Evolutionary conservation across 2,329 filamentous ascomycete genomes (phyloP).

Genomic region (Diaporthe ilicicola): DNA sequence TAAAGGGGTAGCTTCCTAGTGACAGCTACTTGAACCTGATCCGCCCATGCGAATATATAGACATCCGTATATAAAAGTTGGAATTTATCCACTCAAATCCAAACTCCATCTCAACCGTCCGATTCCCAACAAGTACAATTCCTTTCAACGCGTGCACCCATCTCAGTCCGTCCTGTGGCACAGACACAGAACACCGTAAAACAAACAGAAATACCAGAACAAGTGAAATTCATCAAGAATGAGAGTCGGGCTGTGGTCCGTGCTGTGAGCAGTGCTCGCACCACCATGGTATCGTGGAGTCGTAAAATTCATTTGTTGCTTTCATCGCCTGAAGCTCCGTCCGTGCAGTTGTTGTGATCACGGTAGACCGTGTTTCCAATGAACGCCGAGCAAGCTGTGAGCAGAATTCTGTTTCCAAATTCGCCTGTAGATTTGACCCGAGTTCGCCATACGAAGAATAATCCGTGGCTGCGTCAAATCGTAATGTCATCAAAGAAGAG

Average conservation of each 20-base stretch:
- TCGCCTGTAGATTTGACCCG: constrained; percentile 24
- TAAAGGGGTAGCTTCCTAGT: neutral
- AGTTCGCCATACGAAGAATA: constrained; percentile 9
- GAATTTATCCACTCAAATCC: neutral
- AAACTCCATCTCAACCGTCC: constrained; percentile 20
- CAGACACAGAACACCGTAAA: constrained; percentile 1
- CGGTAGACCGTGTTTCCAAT: neutral
- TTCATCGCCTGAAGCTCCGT: neutral
- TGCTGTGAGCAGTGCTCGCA: neutral
- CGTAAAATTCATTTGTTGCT: neutral
- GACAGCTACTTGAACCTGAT: constrained; percentile 8
- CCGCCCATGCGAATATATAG: constrained; percentile 13
- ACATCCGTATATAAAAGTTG: constrained; percentile 9
- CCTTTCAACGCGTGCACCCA: constrained; percentile 7
- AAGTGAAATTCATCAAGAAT: constrained; percentile 5
- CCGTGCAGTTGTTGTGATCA: constrained; percentile 7
- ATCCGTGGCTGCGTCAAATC: constrained; percentile 17
- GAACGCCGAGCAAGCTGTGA: constrained; percentile 17
- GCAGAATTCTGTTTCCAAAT: neutral
- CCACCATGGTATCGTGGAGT: constrained; percentile 16
- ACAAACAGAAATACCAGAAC: neutral
- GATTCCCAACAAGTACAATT: neutral
- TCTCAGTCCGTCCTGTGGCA: neutral
- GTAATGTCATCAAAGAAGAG: constrained; percentile 31
- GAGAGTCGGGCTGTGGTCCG: neutral